Conservation (phyloP, 441 rosid genomes). For the Biscutella laevigata region DNA sequence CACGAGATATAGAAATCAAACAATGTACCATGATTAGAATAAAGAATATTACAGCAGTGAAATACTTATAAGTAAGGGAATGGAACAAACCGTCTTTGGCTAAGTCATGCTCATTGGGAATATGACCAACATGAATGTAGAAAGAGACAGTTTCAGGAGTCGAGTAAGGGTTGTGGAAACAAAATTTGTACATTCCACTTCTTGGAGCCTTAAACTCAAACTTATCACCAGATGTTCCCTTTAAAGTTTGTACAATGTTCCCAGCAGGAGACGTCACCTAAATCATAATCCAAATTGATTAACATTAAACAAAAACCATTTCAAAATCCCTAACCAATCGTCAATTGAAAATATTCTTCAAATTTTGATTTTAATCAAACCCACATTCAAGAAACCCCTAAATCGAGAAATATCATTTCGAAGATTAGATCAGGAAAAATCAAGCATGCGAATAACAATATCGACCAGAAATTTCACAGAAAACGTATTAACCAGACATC, state of each 20-base stretch:
- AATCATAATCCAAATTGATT: background rate
- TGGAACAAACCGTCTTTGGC: slow-evolving; percentile 64
- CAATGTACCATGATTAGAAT: background rate
- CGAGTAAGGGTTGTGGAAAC: slow-evolving; percentile 82
- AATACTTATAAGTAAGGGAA: background rate
- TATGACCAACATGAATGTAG: slow-evolving; percentile 86
- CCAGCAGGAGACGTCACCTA: slow-evolving; percentile 77
- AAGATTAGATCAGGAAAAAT: slow-evolving; percentile 13
- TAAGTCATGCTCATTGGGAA: slow-evolving; percentile 72
- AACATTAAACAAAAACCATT: background rate
- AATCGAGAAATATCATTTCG: background rate
- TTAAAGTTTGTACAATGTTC: slow-evolving; percentile 42
- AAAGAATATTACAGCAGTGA: background rate
- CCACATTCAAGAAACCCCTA: background rate
- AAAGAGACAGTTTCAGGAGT: slow-evolving; percentile 89
- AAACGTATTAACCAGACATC: background rate
- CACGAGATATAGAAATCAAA: background rate
- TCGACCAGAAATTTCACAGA: background rate
- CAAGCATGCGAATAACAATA: background rate
- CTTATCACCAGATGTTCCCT: slow-evolving; percentile 88
- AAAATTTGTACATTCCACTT: slow-evolving; percentile 86
- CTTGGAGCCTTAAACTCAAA: slow-evolving; percentile 77
- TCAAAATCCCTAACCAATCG: background rate
- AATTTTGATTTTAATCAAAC: background rate
- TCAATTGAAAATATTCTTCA: background rate